Evolutionary conservation across 2,329 filamentous ascomycete genomes (phyloP), one percentile per base, ranked within the genome.

Genomic region (Sarocladium strictum): DNA sequence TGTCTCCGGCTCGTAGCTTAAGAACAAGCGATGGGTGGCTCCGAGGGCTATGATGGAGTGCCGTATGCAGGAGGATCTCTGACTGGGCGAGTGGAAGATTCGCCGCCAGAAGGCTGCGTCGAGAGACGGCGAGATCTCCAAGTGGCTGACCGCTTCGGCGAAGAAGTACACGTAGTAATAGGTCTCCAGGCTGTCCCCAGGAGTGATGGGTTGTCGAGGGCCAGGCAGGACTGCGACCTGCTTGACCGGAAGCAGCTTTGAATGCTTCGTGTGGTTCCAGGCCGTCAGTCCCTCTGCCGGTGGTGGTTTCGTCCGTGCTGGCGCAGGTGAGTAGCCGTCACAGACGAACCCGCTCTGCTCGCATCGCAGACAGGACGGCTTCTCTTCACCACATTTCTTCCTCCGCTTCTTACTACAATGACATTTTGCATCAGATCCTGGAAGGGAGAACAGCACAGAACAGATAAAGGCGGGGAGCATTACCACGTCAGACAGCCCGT

Each of bases 301-400:
- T n/a, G n/a, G n/a, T n/a, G n/a, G n/a, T n/a, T n/a, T n/a, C 23
- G 29, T 29, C n/a, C 1, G 15, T n/a, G 33, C 33, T 7, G 45
- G 29, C 45, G 45, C 11, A 27, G 53, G n/a, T n/a, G n/a, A 26
- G 27, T 55, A 55, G 2, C 54, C 54, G 47, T 55, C 54, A 27
- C 54, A 55, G 17, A 45, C 37, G 29, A 29, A 55, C 5, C 50
- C 54, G 14, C 50, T 49, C 9, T 21, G 15, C 21, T 21, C n/a
- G 54, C 54, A 55, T 24, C 47, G 19, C 15, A 47, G 54, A 45
- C 54, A 55, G 9, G 38, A 37, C 4, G 54, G 54, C 26, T 53
- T 53, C 14, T 26, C 49, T 37, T 55, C 54, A 27, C 53, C 49
- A 37, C 54, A 55, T 37, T 55, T 55, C 49, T 55, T 55, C 1